Base-by-base conservation (phyloP, 306 rosid genomes). In the Albizia julibrissin region DNA sequence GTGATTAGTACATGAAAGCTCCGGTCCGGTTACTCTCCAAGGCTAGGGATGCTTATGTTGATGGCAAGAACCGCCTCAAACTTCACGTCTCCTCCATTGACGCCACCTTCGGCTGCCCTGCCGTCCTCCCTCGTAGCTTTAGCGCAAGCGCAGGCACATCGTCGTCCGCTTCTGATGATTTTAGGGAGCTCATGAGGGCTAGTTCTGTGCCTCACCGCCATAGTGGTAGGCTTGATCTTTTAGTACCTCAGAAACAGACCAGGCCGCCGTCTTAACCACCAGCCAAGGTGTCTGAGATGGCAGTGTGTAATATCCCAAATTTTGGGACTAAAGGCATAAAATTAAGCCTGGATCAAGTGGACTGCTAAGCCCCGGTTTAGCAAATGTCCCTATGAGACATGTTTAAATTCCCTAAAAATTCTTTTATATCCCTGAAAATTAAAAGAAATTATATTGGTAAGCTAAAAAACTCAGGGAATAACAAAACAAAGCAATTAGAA, bases 41-140 rank as follows among this genome's bases (percentile, higher is more conserved):
- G 69, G 59, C 83, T 8, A 88, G 88, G 46, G 88, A 93, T 87
- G 77, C 87, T 18, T 93, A 93, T 79, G 42, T 91, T 1, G 47
- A n/a, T 15, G 81, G 94, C 84, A 83, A 91, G 81, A 79, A 75
- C 4, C 31, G 84, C 3, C 87, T 85, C 54, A 86, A 92, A 0
- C 52, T 29, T 18, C 78, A 76, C 18, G 73, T 90, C 0, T 52
- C 81, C 7, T 78, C 83, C 9, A 87, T 64, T 6, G 76, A 85
- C 8, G 75, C 80, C 6, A 54, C 84, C 74, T 47, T 89, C 49
- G 86, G 85, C 10, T 87, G 88, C 75, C 89, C 91, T 5, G 18
- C 64, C 31, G 4, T 74, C 33, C 54, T 91, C 46, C 93, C 96
- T 1, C 75, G 80, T 80, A 90, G 87, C 88, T 90, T 85, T 86